Base-by-base conservation (phyloP, 2,329 filamentous ascomycete genomes). In the Colletotrichum sp. region DNA sequence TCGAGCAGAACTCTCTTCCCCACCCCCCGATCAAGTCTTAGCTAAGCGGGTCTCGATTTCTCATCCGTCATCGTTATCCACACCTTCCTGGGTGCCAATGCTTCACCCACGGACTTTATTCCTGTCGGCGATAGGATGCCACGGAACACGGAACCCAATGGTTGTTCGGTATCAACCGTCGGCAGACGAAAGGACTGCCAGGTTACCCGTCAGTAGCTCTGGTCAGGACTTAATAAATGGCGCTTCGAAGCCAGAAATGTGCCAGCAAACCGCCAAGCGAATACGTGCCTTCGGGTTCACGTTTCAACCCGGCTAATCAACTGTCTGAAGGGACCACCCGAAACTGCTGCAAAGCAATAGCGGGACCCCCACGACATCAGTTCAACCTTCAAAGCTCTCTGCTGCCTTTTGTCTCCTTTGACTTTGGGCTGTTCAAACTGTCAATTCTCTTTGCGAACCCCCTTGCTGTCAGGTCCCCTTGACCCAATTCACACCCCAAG, bases 31-130 rank as follows among this genome's bases (percentile, higher is more conserved):
- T 14, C 14, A 18, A 43, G 34, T 59, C 69, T 75, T 61, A 75
- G 64, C 30, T 65, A 72, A 75, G 74, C 74, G 57, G 68, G 63
- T 36, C 36, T 43, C 55, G 57, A 73, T 69, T 55, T 69, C 39
- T 73, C 65, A 76, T 76, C 55, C 70, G 59, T 76, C 70, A 76
- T 76, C 34, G 59, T 65, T 30, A 68, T 59, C 30, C 55, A 21
- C 39, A 21, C 43, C 43, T 52, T 21, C n/a, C 43, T 52, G 18
- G 36, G 32, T 34, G 43, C 43, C 43, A 52, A 13, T n/a, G 16
- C 48, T 24, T 36, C 34, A 39, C 9, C 39, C 39, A 39, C 57
- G 55, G 69, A 67, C 32, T 68, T 48, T 43, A 57, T 39, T 64
- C 30, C 39, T 26, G 34, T 57, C 24, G 69, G 52, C 30, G 36